Base-by-base conservation (phyloP, 2,329 filamentous ascomycete species). In the Thelonectria rubi region DNA sequence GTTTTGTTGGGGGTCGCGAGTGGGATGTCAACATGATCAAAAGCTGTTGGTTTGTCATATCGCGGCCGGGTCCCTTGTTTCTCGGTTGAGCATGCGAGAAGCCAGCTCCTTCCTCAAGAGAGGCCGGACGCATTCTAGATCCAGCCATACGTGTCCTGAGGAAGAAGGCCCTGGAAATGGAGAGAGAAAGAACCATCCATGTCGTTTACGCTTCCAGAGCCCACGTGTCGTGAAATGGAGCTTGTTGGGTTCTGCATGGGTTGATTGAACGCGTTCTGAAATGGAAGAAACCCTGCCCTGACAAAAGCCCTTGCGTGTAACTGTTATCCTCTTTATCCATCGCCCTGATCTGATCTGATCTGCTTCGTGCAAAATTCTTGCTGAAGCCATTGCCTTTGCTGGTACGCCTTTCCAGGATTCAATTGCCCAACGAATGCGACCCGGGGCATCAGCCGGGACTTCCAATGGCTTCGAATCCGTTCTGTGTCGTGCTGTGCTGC, bases 321-420 rank as follows among this genome's bases (percentile, higher is more conserved):
- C 24, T 24, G 30, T 37, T 40, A 26, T 20, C 39, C 17, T n/a
- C 8, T 4, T 15, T 51, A 24, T 39, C 46, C 30, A 37, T 34
- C 51, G 46, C 30, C 51, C 30, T 55, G 46, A 60, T 60, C 57
- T 51, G 51, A 55, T 59, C 50, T 59, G 50, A 54, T 51, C 46
- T 32, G 39, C 32, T 21, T 21, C 24, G 17, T 45, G 18, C 47
- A 21, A 24, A 37, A 43, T 54, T 17, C 15, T 17, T 34, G 40
- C 18, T 34, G 51, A 50, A 21, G 42, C 32, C 34, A 47, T 30
- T 42, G 46, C 37, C 55, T 47, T 57, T 56, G 17, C 57, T 59
- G 47, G 42, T 26, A 43, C 55, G 46, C 45, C 39, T 53, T 65
- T 39, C 56, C 67, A 50, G 53, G 34, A 43, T 50, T 43, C 30